Evolutionary conservation across 371 early-diverging fungal species (phyloP), one percentile per base, ranked within the genome.

Genomic region (Massospora cicadina): DNA sequence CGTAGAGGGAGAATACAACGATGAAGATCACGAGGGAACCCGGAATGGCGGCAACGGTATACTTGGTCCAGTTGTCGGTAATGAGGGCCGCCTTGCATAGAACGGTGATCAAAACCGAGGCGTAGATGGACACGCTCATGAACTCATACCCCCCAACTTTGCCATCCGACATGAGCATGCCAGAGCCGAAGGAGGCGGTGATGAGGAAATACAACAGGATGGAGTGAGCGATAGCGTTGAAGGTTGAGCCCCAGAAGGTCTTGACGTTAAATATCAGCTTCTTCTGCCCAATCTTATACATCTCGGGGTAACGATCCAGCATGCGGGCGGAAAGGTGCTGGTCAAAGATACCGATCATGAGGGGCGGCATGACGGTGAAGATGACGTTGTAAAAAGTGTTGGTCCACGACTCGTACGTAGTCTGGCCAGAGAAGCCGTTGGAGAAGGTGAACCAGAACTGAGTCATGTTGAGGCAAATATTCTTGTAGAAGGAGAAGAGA

Each of bases 371-470:
- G 53, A 89, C 84, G 2, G 94, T 88, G 70, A 95, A 92, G 58
- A 89, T 78, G 29, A 95, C 88, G 68, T 91, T 94, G 74, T 88
- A 93, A 53, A 85, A 82, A 1, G 91, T 85, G 68, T 93, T 86
- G 0, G 91, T 89, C 95, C 94, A 93, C 55, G 88, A 89, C 72
- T 94, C 95, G 70, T 92, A 94, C 30, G 94, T 72, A 7, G 93
- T 91, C 67, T 89, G 88, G 29, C 95, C 94, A 2, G 93, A 88
- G 68, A 91, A 92, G 0, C 88, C 88, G 66, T 90, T 91, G 72
- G 83, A 89, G 66, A 87, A 81, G 21, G 94, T 88, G 74, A 84
- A 95, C 90, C 96, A 97, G 65, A 98, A 91, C 77, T 99, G 99
- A 62, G 96, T 98, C 72, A 93, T 77, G 73, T 94, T 94, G 63